Evolutionary conservation across 2,329 filamentous ascomycete species (phyloP).

Genomic region (Aspergillus fumigatiaffinis): DNA sequence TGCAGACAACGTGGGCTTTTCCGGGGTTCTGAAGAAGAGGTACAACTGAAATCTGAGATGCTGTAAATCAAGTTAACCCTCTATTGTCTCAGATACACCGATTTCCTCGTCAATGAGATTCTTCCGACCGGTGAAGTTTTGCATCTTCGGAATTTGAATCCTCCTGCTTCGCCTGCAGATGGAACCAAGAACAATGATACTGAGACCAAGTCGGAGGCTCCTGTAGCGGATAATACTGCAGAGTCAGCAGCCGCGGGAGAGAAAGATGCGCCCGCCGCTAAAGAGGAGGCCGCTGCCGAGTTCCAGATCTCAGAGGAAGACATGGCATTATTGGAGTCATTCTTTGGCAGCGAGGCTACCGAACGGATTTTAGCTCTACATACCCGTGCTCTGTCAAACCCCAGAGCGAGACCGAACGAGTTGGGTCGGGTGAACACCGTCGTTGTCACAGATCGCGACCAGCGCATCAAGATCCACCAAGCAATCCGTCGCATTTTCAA

Average conservation of each 20-base stretch:
- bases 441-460: slow-evolving; percentile 56
- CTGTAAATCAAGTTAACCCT: neutral
- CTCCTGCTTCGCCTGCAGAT: slow-evolving; percentile 18
- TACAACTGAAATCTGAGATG: slow-evolving; percentile 17
- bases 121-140: slow-evolving; percentile 69
- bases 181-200: slow-evolving; percentile 7
- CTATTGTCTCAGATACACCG: slow-evolving; percentile 64
- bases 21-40: slow-evolving; percentile 65
- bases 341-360: slow-evolving; percentile 51
- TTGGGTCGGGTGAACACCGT: slow-evolving; percentile 52
- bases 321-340: slow-evolving; percentile 38
- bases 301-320: slow-evolving; percentile 44
- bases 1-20: slow-evolving; percentile 55
- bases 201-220: slow-evolving; percentile 7
- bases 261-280: slow-evolving; percentile 8
- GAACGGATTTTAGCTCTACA: slow-evolving; percentile 54
- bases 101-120: slow-evolving; percentile 92
- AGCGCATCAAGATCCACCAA: slow-evolving; percentile 61
- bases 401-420: slow-evolving; percentile 53
- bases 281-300: slow-evolving; percentile 15
- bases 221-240: slow-evolving; percentile 12
- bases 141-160: slow-evolving; percentile 57
- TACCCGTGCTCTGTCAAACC: slow-evolving; percentile 49
- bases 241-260: slow-evolving; percentile 9
- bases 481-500: slow-evolving; percentile 72